Percentiles rank a stretch among this genome's conserved stretches.
Conservation (phyloP, 139 green algal species). For the Picochlorum sp. region DNA sequence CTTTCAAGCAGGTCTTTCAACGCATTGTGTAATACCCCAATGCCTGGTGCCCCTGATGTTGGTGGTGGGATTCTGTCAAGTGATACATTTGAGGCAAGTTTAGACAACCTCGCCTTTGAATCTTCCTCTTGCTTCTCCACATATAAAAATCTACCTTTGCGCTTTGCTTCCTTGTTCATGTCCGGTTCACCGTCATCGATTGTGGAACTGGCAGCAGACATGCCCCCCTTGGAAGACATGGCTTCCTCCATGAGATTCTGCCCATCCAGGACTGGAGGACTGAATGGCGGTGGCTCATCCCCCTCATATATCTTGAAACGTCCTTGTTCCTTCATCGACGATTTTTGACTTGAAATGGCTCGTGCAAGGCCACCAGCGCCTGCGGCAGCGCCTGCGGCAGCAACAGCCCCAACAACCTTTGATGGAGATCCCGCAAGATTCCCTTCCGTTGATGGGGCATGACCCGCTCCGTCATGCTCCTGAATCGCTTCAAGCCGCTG, state of each 20-base stretch:
- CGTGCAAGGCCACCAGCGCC: background rate
- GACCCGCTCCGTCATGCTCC: background rate
- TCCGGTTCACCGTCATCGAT: slow-evolving; percentile 5
- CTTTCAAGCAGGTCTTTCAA: slow-evolving; percentile 59
- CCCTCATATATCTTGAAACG: slow-evolving; percentile 69
- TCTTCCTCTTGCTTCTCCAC: slow-evolving; percentile 52
- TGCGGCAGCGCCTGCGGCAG: background rate
- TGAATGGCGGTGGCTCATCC: slow-evolving; percentile 27
- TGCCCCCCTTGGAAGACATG: background rate
- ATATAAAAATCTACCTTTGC: slow-evolving; percentile 75
- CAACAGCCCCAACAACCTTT: background rate
- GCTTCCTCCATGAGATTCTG: slow-evolving; percentile 31
- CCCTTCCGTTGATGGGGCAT: background rate
- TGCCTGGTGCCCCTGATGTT: slow-evolving; percentile 2
- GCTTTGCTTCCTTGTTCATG: slow-evolving; percentile 33
- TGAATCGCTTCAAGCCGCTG: background rate
- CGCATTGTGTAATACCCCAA: slow-evolving; percentile 29
- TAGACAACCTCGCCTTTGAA: slow-evolving; percentile 3
- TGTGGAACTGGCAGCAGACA: background rate
- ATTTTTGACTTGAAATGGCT: background rate
- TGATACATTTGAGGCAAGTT: slow-evolving; percentile 7
- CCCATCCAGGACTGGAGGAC: slow-evolving; percentile 18
- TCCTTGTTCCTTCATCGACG: slow-evolving; percentile 38
- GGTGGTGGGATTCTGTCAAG: slow-evolving; percentile 4
- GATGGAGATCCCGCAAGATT: background rate